A percentile compares a stretch with the other conserved stretches of the same genome.
Evolutionary conservation across 2,329 filamentous ascomycete genomes (phyloP).

Genomic region (Curvularia verruculosa): DNA sequence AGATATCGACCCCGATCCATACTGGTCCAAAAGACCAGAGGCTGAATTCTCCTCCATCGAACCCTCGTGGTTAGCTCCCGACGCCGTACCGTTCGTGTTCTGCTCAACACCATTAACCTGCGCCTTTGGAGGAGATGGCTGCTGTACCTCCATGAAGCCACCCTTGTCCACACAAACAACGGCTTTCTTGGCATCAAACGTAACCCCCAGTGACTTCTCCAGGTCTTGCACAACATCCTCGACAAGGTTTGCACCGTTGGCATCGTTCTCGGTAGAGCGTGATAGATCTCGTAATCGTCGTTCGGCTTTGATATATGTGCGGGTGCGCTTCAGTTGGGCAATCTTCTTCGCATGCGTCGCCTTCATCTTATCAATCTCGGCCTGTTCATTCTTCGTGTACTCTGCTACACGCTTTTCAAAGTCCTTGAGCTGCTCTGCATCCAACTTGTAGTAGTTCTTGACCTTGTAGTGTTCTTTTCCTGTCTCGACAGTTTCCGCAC

Average conservation of each 20-base stretch:
- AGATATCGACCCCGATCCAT: conserved; percentile 67
- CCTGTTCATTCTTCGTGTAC: conserved; percentile 73
- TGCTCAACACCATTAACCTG: conserved; percentile 38
- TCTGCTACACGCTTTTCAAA: conserved; percentile 80
- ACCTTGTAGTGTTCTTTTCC: conserved; percentile 36
- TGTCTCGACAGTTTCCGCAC: conserved; percentile 36
- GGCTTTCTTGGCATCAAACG: conserved; percentile 67
- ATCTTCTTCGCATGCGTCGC: conserved; percentile 77
- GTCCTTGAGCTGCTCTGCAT: conserved; percentile 77
- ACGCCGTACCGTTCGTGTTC: conserved; percentile 44
- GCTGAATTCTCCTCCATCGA: conserved; percentile 52
- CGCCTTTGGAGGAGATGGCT: conserved; percentile 33
- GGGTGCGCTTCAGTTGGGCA: conserved; percentile 73
- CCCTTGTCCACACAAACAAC: conserved; percentile 78
- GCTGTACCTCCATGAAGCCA: conserved; percentile 67
- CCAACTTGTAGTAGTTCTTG: conserved; percentile 70
- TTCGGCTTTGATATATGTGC: conserved; percentile 75
- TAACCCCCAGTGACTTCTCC: conserved; percentile 71
- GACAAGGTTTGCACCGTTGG: conserved; percentile 55
- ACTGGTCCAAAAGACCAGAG: conserved; percentile 70
- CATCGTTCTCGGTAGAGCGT: conserved; percentile 47
- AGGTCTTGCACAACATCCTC: conserved; percentile 78
- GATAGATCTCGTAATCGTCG: conserved; percentile 72
- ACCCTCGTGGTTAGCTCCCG: conserved; percentile 37
- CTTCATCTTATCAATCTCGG: conserved; percentile 85